phyloP scores from a whole-genome alignment of 306 rosid species.

The Oxytropis ochrocephala region DNA sequence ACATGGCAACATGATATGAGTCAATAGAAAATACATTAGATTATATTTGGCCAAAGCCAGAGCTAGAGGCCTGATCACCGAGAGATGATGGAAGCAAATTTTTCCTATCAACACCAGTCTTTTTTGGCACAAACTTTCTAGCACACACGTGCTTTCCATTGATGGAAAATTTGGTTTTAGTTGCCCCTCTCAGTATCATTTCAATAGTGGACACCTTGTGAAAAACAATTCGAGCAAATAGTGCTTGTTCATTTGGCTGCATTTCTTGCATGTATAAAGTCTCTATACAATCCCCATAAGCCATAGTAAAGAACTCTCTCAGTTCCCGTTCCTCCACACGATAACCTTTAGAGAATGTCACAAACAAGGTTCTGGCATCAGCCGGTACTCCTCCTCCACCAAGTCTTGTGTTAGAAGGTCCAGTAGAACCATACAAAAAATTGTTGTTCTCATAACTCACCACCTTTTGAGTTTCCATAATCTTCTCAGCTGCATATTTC shows the following conservation, averaged over 20 bases:
- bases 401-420: too few relatives aligned
- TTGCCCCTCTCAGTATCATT: constrained; percentile 36
- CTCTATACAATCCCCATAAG: constrained; percentile 52
- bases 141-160: constrained; percentile 79
- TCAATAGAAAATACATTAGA: too few relatives aligned
- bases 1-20: too few relatives aligned
- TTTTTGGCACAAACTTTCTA: constrained; percentile 51
- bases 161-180: constrained; percentile 49
- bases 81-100: too few relatives aligned
- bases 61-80: too few relatives aligned
- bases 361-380: constrained; percentile 55
- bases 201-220: constrained; percentile 23
- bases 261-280: constrained; percentile 45
- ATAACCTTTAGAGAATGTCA: constrained; percentile 69
- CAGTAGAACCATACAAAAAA: too few relatives aligned
- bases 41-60: too few relatives aligned
- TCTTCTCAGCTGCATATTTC: too few relatives aligned
- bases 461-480: neutral
- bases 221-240: constrained; percentile 60
- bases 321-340: constrained; percentile 55
- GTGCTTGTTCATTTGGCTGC: constrained; percentile 32
- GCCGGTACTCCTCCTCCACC: neutral
- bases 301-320: constrained; percentile 29
- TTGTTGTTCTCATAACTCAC: too few relatives aligned
- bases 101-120: too few relatives aligned